Conservation (phyloP, 73 alveolate genomes). For the Paramecium biaurelia region DNA sequence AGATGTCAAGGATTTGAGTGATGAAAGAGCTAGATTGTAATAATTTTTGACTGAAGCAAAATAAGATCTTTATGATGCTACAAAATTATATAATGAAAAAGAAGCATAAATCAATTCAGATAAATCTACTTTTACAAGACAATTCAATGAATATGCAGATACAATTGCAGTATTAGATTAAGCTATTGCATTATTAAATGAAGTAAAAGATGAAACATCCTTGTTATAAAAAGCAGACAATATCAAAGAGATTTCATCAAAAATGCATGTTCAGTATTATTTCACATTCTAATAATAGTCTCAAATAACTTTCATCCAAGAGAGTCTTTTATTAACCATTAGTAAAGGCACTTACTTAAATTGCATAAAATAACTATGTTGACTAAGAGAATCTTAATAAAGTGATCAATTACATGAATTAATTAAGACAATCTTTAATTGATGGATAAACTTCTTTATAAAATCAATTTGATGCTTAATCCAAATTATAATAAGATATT, state of each 20-base stretch:
- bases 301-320: not conserved
- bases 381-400: slow-evolving; percentile 39
- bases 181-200: not conserved
- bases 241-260: not conserved
- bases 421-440: slow-evolving; percentile 21
- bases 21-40: not conserved
- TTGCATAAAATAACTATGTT: slow-evolving; percentile 11
- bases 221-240: not conserved
- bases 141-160: not conserved
- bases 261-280: not conserved
- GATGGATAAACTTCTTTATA: slow-evolving; percentile 18
- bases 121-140: not conserved
- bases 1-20: not conserved
- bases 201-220: slow-evolving; percentile 21
- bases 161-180: slow-evolving; percentile 15
- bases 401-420: not conserved
- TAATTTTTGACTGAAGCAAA: not conserved
- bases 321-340: slow-evolving; percentile 48
- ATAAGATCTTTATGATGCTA: slow-evolving; percentile 33
- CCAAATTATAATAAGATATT: not conserved
- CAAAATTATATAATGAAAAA: not conserved
- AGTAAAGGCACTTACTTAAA: not conserved
- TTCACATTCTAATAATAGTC: not conserved
- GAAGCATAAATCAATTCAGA: slow-evolving; percentile 25
- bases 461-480: not conserved